phyloP scores from a whole-genome alignment of 2,329 filamentous ascomycete genomes.

The Metarhizium sp. region DNA sequence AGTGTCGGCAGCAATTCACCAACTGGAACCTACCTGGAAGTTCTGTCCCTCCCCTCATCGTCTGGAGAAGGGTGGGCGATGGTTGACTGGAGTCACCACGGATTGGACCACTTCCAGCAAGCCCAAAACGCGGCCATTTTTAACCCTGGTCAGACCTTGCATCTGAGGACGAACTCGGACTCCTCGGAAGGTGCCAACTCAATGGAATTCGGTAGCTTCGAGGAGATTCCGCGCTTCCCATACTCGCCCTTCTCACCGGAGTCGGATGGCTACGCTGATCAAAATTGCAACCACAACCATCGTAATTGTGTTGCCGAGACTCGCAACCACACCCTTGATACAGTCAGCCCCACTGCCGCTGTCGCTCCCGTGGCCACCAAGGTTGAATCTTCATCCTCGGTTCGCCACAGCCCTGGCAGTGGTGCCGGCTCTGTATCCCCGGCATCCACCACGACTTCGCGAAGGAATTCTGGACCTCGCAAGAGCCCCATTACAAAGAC shows the following conservation, averaged over 20 bases:
- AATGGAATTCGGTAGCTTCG: conserved; percentile 67
- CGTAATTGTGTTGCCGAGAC: conserved; percentile 52
- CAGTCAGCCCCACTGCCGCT: conserved; percentile 58
- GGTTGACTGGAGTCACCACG: conserved; percentile 65
- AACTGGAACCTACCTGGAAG: conserved; percentile 61
- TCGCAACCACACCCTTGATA: conserved; percentile 38
- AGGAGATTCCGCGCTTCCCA: conserved; percentile 63
- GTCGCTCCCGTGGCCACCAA: conserved; percentile 64
- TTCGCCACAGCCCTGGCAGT: conserved; percentile 52
- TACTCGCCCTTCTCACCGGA: conserved; percentile 75
- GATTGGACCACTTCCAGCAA: conserved; percentile 49
- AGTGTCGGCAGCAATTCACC: conserved; percentile 37
- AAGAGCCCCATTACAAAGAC: conserved; percentile 76
- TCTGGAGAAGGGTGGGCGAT: conserved; percentile 83
- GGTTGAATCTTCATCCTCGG: conserved; percentile 32
- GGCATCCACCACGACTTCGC: conserved; percentile 49
- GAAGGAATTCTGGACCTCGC: conserved; percentile 60
- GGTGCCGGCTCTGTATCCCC: conserved; percentile 52
- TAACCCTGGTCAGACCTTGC: conserved; percentile 84
- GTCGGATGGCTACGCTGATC: conserved; percentile 65
- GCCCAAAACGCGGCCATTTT: conserved; percentile 61
- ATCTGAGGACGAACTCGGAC: conserved; percentile 78
- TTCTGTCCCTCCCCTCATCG: conserved; percentile 70
- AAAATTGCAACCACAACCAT: conserved; percentile 29
- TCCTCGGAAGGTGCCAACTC: conserved; percentile 65